phyloP scores from a whole-genome alignment of 768 basidiomycete genomes.

The Serendipita indica region DNA sequence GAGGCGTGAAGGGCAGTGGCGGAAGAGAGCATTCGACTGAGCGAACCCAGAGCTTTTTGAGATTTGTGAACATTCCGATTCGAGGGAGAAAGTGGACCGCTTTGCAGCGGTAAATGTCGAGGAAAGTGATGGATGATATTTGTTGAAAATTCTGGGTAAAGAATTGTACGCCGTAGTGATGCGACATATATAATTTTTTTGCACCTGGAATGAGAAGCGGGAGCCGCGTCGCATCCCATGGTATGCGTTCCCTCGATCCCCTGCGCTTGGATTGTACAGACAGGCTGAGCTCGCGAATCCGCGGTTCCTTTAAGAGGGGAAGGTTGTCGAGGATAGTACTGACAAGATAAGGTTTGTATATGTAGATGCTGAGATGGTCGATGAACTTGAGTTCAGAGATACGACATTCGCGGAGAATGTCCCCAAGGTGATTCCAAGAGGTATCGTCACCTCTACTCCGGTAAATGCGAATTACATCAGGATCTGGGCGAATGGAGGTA shows the following conservation, averaged over 20 bases:
- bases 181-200: neutral
- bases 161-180: neutral
- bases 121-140: neutral
- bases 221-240: neutral
- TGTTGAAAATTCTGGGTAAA: neutral
- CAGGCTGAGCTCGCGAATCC: neutral
- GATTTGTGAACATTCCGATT: neutral
- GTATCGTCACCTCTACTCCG: neutral
- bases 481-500: neutral
- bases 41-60: neutral
- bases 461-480: neutral
- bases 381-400: neutral
- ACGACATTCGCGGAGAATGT: neutral
- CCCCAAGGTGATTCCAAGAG: neutral
- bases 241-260: neutral
- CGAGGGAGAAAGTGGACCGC: neutral
- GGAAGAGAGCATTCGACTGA: neutral
- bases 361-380: neutral
- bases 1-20: too few relatives aligned
- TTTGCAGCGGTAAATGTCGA: neutral
- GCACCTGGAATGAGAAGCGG: neutral
- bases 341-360: neutral
- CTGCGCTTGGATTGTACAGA: neutral
- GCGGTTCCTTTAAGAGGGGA: neutral
- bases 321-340: neutral